These are phyloP conservation scores for Amylocarpus encephaloides DNA, from an alignment of 2,329 filamentous ascomycete species.

Conservation along the genomic window DNA sequence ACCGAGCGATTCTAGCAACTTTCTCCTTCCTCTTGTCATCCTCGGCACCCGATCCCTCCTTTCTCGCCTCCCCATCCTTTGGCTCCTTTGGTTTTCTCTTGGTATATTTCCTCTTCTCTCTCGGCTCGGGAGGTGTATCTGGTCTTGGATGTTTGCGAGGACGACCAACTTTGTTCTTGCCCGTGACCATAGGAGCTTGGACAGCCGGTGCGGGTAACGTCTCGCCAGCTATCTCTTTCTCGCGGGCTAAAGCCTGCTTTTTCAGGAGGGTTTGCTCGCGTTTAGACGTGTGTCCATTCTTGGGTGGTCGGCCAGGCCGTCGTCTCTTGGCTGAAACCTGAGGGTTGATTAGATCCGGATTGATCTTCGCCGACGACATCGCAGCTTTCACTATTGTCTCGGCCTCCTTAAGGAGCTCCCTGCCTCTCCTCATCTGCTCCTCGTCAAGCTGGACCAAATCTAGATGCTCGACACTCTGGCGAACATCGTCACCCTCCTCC, in stretches of 20 bases:
- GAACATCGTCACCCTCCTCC: constrained; percentile 23
- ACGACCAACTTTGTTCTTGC: constrained; percentile 58
- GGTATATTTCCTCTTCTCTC: constrained; percentile 62
- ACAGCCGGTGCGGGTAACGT: constrained; percentile 42
- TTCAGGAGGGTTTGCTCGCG: constrained; percentile 60
- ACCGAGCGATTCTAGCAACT: constrained; percentile 32
- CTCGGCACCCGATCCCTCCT: constrained; percentile 47
- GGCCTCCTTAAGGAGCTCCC: not conserved
- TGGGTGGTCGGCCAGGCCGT: constrained; percentile 73
- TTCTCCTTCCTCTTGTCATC: constrained; percentile 58
- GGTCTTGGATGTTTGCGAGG: constrained; percentile 57
- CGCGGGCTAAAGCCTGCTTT: constrained; percentile 41
- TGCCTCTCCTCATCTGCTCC: not conserved
- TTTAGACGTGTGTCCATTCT: constrained; percentile 79
- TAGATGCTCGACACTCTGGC: not conserved
- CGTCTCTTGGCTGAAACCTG: constrained; percentile 39
- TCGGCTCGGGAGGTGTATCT: constrained; percentile 46
- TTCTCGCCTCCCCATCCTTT: constrained; percentile 35
- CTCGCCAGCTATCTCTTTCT: constrained; percentile 46
- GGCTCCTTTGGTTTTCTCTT: constrained; percentile 51
- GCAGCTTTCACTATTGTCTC: not conserved
- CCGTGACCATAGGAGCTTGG: constrained; percentile 8
- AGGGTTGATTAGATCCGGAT: not conserved
- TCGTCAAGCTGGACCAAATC: not conserved
- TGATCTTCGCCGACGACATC: constrained; percentile 8